Evolutionary conservation across 2,329 filamentous ascomycete species (phyloP).

Genomic region (Plenodomus tracheiphilus): DNA sequence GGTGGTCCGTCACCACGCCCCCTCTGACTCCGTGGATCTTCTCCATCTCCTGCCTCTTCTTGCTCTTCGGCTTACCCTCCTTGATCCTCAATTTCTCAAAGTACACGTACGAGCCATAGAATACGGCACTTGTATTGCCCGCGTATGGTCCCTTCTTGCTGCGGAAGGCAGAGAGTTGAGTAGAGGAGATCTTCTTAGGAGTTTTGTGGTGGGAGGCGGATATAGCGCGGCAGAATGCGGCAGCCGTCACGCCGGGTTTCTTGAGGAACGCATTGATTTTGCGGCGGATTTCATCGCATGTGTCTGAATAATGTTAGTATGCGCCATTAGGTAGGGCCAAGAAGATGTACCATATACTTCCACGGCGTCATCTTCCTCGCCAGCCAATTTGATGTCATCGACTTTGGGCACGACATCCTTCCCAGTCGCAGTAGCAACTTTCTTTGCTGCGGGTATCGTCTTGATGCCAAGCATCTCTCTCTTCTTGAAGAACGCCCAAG

Average conservation of each 20-base stretch:
- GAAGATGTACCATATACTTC: slow-evolving; percentile 50
- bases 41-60: slow-evolving; percentile 59
- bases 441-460: slow-evolving; percentile 12
- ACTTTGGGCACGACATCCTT: slow-evolving; percentile 28
- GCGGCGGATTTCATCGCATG: slow-evolving; percentile 60
- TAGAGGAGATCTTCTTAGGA: slow-evolving; percentile 46
- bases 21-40: slow-evolving; percentile 5
- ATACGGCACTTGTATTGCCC: slow-evolving; percentile 55
- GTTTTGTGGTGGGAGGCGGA: slow-evolving; percentile 47
- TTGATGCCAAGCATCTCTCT: slow-evolving; percentile 55
- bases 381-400: slow-evolving; percentile 48
- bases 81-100: slow-evolving; percentile 63
- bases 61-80: slow-evolving; percentile 56
- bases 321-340: too few relatives aligned
- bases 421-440: slow-evolving; percentile 20
- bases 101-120: slow-evolving; percentile 60
- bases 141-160: slow-evolving; percentile 52
- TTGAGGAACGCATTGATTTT: slow-evolving; percentile 59
- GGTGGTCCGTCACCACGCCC: slow-evolving; percentile 8
- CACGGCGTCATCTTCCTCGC: slow-evolving; percentile 54
- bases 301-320: slow-evolving; percentile 40
- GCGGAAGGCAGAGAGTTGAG: slow-evolving; percentile 56
- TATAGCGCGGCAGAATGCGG: slow-evolving; percentile 56
- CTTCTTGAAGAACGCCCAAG: slow-evolving; percentile 53
- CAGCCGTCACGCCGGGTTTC: slow-evolving; percentile 55